These are phyloP conservation scores for Coccomyxa sp. DNA, from an alignment of 139 green algal genomes.

Conservation along the genomic window DNA sequence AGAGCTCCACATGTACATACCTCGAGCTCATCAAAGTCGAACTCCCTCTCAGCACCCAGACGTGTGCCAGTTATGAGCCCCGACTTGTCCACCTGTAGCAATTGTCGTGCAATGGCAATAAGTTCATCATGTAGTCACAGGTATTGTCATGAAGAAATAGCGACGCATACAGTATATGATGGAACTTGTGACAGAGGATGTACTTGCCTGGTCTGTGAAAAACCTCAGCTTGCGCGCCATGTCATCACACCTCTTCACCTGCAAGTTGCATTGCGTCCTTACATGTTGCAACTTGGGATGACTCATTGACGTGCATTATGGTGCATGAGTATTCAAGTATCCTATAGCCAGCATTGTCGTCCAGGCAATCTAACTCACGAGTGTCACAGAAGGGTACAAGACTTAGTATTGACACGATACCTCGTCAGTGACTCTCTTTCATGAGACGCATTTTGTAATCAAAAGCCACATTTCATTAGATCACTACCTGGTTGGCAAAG, in stretches of 20 bases:
- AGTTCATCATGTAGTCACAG: not conserved
- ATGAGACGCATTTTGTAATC: not conserved
- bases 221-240: constrained; percentile 94
- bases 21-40: constrained; percentile 82
- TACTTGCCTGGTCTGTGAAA: constrained; percentile 78
- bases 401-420: not conserved
- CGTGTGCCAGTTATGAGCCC: constrained; percentile 9
- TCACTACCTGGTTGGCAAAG: constrained; percentile 80
- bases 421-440: not conserved
- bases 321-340: not conserved
- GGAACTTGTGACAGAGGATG: not conserved
- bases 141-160: not conserved
- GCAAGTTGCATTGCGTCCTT: not conserved
- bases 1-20: constrained; percentile 17
- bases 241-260: constrained; percentile 97
- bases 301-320: not conserved
- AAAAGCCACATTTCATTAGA: not conserved
- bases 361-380: not conserved
- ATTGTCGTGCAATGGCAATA: not conserved
- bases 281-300: not conserved
- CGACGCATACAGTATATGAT: not conserved
- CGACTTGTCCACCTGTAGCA: constrained; percentile 12
- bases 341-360: no score
- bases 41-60: not conserved
- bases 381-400: not conserved